Conservation (phyloP, 2,329 filamentous ascomycete genomes). For the Penicillium sclerotigenum region DNA sequence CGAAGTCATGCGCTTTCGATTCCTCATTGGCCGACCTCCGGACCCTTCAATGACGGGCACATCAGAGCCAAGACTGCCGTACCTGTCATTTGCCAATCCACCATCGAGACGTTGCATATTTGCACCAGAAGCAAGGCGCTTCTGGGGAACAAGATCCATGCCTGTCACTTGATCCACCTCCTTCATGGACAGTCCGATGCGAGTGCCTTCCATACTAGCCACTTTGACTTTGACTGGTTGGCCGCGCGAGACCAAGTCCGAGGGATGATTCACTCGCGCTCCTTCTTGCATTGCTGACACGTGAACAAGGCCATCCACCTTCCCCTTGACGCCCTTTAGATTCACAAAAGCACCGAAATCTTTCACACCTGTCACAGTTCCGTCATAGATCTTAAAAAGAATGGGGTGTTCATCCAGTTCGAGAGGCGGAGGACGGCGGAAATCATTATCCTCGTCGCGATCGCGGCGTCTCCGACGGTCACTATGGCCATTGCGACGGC, state of each 20-base stretch:
- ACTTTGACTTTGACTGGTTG: conserved; percentile 93
- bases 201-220: conserved; percentile 73
- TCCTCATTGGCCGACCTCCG: conserved; percentile 54
- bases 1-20: conserved; percentile 91
- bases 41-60: conserved; percentile 65
- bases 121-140: conserved; percentile 78
- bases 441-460: conserved; percentile 41
- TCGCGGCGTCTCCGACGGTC: conserved; percentile 41
- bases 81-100: conserved; percentile 51
- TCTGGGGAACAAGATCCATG: conserved; percentile 74
- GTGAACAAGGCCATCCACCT: conserved; percentile 89
- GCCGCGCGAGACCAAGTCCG: conserved; percentile 75
- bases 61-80: conserved; percentile 50
- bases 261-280: conserved; percentile 84
- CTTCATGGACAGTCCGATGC: conserved; percentile 92
- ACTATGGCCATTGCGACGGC: conserved; percentile 45
- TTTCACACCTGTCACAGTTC: conserved; percentile 85
- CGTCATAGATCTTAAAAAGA: conserved; percentile 83
- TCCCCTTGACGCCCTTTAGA: conserved; percentile 78
- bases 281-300: conserved; percentile 84
- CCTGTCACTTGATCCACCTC: conserved; percentile 91
- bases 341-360: conserved; percentile 97
- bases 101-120: conserved; percentile 81
- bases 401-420: conserved; percentile 80
- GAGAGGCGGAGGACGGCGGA: conserved; percentile 63